A percentile compares a stretch with the other conserved stretches of the same genome.
Evolutionary conservation across 108 stramenopile genomes (phyloP).

Genomic region (Skeletonema tropicum): DNA sequence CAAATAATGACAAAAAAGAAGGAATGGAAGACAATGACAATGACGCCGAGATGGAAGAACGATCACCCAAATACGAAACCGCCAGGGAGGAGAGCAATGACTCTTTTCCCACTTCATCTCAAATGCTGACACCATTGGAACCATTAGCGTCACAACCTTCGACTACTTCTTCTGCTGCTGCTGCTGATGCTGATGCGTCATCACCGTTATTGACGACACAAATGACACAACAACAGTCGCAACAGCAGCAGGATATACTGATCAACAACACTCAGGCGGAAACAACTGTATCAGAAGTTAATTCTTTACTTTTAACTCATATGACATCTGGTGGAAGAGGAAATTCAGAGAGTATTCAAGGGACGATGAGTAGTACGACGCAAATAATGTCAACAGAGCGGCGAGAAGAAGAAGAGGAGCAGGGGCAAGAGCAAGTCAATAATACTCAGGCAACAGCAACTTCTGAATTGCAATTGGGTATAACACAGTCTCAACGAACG

Average conservation of each 20-base stretch:
- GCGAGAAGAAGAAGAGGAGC: neutral
- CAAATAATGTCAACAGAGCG: neutral
- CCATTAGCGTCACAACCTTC: neutral
- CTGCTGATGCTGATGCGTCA: no score
- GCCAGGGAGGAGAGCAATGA: slow-evolving; percentile 2
- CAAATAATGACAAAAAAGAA: neutral
- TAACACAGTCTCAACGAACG: neutral
- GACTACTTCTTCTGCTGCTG: neutral
- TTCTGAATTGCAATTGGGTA: neutral
- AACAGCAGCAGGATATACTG: neutral
- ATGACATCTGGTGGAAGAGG: neutral
- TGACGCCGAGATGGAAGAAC: neutral
- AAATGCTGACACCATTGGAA: neutral
- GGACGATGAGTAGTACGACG: neutral
- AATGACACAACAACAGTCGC: neutral
- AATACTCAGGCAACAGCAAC: neutral
- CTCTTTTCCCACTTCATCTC: neutral
- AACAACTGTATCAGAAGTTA: neutral
- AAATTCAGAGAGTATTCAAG: neutral
- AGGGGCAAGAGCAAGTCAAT: neutral
- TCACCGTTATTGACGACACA: neutral
- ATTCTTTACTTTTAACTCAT: neutral
- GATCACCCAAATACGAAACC: neutral
- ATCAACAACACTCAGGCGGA: neutral
- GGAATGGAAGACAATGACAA: neutral